These are phyloP conservation scores for Magnolia changhungtana DNA, from an alignment of 164 flowering plant species.

Conservation along the genomic window DNA sequence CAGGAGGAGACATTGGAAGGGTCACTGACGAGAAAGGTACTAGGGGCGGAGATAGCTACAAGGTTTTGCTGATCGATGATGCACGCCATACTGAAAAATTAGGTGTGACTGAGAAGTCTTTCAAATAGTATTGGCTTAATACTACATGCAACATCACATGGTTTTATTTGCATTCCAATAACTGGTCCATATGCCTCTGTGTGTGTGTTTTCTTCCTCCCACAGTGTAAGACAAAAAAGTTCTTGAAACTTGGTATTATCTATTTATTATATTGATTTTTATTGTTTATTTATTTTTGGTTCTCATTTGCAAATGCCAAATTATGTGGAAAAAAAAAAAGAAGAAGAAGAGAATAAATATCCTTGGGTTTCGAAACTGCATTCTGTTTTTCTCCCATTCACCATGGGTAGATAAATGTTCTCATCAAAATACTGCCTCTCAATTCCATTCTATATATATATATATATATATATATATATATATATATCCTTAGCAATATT, in stretches of 20 bases:
- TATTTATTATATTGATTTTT: no score
- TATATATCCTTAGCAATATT: not conserved
- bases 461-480: no score
- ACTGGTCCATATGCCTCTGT: not conserved
- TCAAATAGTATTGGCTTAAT: not conserved
- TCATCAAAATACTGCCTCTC: no score
- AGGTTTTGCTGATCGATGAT: constrained; percentile 45
- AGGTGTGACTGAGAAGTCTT: constrained; percentile 22
- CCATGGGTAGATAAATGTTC: not conserved
- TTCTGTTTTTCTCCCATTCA: no score
- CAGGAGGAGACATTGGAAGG: constrained; percentile 46
- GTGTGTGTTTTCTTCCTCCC: not conserved
- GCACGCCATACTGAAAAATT: constrained; percentile 33
- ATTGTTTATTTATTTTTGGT: not conserved
- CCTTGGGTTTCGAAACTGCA: no score
- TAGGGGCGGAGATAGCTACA: constrained; percentile 41
- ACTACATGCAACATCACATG: not conserved
- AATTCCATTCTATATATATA: no score
- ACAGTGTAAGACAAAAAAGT: not conserved
- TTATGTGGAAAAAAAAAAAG: no score
- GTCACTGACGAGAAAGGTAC: constrained; percentile 21
- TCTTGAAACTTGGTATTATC: not conserved
- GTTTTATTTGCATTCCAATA: not conserved
- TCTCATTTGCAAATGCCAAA: no score
- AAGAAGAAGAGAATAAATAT: no score